Conservation (phyloP, 306 rosid genomes). For the Malus sylvestris region DNA sequence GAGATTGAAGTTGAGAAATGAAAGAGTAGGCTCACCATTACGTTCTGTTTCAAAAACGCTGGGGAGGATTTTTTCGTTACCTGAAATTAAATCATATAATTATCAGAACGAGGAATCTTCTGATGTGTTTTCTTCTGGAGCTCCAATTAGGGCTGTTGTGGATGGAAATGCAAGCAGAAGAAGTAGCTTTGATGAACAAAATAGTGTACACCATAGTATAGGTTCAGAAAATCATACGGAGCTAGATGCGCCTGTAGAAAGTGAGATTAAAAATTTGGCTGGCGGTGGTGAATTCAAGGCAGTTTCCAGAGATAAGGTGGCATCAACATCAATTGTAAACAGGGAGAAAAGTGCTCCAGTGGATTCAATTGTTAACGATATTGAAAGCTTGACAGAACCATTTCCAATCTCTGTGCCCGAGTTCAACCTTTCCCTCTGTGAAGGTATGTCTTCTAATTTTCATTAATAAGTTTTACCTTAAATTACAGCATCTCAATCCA, state of each 20-base stretch:
- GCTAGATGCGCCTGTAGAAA: constrained; percentile 1
- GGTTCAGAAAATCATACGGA: constrained; percentile 18
- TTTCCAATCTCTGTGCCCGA: constrained; percentile 30
- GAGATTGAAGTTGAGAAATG: constrained; percentile 25
- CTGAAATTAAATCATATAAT: constrained; percentile 40
- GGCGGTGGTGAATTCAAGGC: constrained; percentile 6
- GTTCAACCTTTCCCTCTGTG: not conserved
- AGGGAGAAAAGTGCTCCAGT: constrained; percentile 9
- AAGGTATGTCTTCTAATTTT: constrained; percentile 20
- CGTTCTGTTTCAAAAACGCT: constrained; percentile 30
- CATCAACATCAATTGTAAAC: constrained; percentile 20
- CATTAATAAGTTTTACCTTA: not conserved
- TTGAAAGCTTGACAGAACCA: constrained; percentile 19
- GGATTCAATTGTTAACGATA: constrained; percentile 22
- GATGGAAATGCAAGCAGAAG: constrained; percentile 9
- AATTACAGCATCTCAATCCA: not conserved
- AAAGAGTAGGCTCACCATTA: constrained; percentile 19
- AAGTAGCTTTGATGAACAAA: constrained; percentile 16
- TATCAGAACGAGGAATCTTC: constrained; percentile 36
- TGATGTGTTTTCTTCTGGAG: constrained; percentile 18
- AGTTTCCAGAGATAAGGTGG: not conserved
- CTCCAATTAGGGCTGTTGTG: constrained; percentile 5
- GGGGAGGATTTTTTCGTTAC: constrained; percentile 55
- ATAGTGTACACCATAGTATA: not conserved
- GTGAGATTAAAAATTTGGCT: constrained; percentile 16